phyloP scores from a whole-genome alignment of 1,284 basidiomycete genomes.

The Puccinia novopanici region DNA sequence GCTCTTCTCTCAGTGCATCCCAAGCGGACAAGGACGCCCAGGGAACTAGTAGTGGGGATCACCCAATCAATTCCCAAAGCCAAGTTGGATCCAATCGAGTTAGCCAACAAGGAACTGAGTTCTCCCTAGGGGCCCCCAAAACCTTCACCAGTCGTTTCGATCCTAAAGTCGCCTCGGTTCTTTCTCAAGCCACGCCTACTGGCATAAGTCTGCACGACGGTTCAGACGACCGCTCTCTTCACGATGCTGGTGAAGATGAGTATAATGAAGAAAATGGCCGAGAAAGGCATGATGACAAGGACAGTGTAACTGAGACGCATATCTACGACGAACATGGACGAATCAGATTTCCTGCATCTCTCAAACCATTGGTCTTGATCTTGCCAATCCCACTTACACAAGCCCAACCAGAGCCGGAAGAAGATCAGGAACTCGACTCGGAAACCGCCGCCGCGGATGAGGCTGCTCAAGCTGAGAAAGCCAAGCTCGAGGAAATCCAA shows the following conservation, averaged over 20 bases:
- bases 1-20: neutral
- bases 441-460: neutral
- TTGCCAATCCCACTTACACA: constrained; percentile 47
- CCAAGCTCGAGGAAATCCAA: constrained; percentile 24
- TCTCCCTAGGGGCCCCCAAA: constrained; percentile 31
- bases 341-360: constrained; percentile 43
- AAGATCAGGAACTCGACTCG: constrained; percentile 1
- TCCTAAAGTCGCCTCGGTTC: constrained; percentile 41
- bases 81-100: constrained; percentile 2
- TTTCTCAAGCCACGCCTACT: constrained; percentile 1
- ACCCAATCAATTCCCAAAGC: neutral
- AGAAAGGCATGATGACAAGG: neutral
- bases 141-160: constrained; percentile 48
- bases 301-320: constrained; percentile 11
- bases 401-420: constrained; percentile 30
- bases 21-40: neutral
- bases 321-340: constrained; percentile 47
- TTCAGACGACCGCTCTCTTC: constrained; percentile 10
- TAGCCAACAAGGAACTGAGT: constrained; percentile 15
- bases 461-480: neutral
- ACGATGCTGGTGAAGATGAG: neutral
- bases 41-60: constrained; percentile 11
- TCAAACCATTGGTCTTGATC: constrained; percentile 42
- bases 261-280: neutral
- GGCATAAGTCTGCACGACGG: constrained; percentile 15